Conservation (phyloP, 768 basidiomycete genomes). For the Phallus indusiatus region DNA sequence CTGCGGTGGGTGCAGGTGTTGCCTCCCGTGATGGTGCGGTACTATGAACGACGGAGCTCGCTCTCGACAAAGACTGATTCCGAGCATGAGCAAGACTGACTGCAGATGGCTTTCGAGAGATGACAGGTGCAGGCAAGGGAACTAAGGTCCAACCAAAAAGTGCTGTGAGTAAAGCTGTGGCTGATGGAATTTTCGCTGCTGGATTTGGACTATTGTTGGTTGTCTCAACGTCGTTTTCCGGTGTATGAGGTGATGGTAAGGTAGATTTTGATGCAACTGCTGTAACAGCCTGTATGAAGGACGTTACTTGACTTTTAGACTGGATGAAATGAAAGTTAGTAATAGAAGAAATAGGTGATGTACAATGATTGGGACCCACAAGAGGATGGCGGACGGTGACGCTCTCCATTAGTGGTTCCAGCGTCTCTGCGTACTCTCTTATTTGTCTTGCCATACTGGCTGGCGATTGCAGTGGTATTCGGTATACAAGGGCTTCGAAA, state of each 20-base stretch:
- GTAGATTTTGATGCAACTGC: constrained; percentile 10
- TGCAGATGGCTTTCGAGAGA: constrained; percentile 10
- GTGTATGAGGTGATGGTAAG: background rate
- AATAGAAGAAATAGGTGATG: constrained; percentile 2
- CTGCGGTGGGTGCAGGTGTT: background rate
- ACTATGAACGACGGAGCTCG: constrained; percentile 20
- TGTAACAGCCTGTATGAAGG: constrained; percentile 38
- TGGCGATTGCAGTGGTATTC: constrained; percentile 63
- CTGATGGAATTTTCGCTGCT: constrained; percentile 21
- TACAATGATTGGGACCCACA: constrained; percentile 29
- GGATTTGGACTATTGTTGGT: background rate
- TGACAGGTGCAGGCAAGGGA: constrained; percentile 17
- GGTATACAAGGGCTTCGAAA: constrained; percentile 53
- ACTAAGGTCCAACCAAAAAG: constrained; percentile 42
- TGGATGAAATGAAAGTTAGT: constrained; percentile 21
- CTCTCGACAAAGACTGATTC: constrained; percentile 24
- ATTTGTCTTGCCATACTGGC: constrained; percentile 51
- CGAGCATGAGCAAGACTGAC: constrained; percentile 19
- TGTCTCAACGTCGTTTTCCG: background rate
- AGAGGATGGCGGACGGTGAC: constrained; percentile 65
- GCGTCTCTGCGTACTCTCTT: constrained; percentile 39
- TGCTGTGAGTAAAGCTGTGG: constrained; percentile 31
- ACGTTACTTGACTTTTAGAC: constrained; percentile 49
- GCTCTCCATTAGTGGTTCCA: constrained; percentile 44
- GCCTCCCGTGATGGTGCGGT: background rate